These are phyloP conservation scores for Megacollybia marginata DNA, from an alignment of 768 basidiomycete genomes.

Conservation along the genomic window DNA sequence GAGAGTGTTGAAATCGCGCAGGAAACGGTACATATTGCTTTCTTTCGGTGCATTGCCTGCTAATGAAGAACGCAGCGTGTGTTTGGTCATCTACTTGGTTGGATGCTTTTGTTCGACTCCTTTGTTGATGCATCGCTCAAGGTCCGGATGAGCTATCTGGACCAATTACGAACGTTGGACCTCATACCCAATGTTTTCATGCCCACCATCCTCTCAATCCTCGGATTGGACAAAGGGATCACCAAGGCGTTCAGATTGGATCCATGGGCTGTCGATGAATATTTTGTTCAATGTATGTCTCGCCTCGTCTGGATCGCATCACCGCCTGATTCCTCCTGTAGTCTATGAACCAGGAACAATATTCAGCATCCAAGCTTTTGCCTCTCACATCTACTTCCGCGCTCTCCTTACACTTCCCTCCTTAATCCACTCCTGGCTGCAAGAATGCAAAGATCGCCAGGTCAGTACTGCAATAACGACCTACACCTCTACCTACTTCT, in stretches of 20 bases:
- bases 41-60: not conserved
- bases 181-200: conserved; percentile 63
- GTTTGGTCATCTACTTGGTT: conserved; percentile 70
- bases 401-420: conserved; percentile 79
- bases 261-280: conserved; percentile 81
- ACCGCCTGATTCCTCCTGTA: conserved; percentile 18
- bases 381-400: conserved; percentile 87
- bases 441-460: conserved; percentile 84
- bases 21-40: conserved; percentile 15
- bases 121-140: conserved; percentile 87
- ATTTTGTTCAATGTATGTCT: conserved; percentile 61
- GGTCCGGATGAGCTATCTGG: conserved; percentile 79
- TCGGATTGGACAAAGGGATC: conserved; percentile 61
- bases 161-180: conserved; percentile 68
- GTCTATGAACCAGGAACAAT: conserved; percentile 50
- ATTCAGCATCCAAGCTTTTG: conserved; percentile 55
- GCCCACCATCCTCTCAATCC: conserved; percentile 58
- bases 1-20: conserved; percentile 29
- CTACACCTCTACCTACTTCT: conserved; percentile 82
- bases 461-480: conserved; percentile 66
- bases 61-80: conserved; percentile 28
- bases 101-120: conserved; percentile 86
- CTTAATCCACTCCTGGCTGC: conserved; percentile 78
- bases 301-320: not conserved
- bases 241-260: conserved; percentile 74